Conservation (phyloP, 306 rosid species). For the Rosa multiflora region DNA sequence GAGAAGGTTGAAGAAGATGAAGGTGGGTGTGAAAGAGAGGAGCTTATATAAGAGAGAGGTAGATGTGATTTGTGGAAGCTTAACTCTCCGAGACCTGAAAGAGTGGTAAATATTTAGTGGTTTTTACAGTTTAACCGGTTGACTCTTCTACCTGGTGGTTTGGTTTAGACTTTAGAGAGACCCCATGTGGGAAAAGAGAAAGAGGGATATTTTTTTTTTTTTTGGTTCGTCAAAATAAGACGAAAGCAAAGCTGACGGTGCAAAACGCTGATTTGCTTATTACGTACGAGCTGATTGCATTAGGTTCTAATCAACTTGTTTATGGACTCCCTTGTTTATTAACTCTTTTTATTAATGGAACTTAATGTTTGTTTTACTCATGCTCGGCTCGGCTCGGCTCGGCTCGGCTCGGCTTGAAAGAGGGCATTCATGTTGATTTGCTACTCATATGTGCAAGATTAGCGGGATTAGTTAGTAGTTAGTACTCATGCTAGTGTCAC, state of each 20-base stretch:
- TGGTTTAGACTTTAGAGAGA: not conserved
- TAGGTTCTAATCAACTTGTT: not conserved
- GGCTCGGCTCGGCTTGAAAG: not conserved
- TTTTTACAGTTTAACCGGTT: constrained; percentile 9
- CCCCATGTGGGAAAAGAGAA: not conserved
- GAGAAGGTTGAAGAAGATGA: not conserved
- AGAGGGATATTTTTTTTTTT: not conserved
- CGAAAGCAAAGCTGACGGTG: not conserved
- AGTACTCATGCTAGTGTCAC: too few relatives aligned
- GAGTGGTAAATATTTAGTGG: not conserved
- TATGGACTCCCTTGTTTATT: too few relatives aligned
- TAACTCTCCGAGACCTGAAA: not conserved
- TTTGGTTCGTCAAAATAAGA: constrained; percentile 8
- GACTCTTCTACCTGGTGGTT: constrained; percentile 19
- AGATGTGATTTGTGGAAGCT: not conserved
- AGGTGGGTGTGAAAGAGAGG: constrained; percentile 14
- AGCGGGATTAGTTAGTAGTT: not conserved
- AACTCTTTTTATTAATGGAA: not conserved
- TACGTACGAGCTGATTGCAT: not conserved
- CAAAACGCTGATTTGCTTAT: constrained; percentile 7
- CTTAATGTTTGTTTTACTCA: not conserved
- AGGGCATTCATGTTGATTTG: not conserved
- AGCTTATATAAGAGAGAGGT: constrained; percentile 19
- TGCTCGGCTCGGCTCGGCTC: too few relatives aligned
- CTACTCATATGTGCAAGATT: not conserved